Conservation (phyloP, 140 eudicot species). For the Anethum foeniculum region DNA sequence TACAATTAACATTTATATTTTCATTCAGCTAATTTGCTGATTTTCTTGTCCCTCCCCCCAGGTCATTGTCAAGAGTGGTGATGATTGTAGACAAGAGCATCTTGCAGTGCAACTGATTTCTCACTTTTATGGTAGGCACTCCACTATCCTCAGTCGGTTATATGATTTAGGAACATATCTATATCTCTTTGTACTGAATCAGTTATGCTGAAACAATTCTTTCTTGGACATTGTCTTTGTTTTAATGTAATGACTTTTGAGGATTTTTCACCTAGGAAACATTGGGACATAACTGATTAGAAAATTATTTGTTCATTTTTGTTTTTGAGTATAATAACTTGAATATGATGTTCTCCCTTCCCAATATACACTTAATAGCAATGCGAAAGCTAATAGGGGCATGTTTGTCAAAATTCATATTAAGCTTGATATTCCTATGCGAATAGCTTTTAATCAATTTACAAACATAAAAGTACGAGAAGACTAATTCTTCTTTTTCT, state of each 20-base stretch:
- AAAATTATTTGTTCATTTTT: too few relatives aligned
- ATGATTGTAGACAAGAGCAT: conserved; percentile 99
- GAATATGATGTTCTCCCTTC: too few relatives aligned
- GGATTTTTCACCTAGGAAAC: too few relatives aligned
- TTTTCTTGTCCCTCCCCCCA: conserved; percentile 18
- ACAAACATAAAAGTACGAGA: too few relatives aligned
- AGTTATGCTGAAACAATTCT: not conserved
- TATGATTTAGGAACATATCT: not conserved
- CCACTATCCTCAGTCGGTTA: not conserved
- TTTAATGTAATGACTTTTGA: conserved; percentile 10
- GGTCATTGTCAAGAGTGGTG: conserved; percentile 98
- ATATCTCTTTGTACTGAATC: not conserved
- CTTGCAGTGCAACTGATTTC: conserved; percentile 97
- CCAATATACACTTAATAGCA: too few relatives aligned
- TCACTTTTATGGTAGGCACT: conserved; percentile 80
- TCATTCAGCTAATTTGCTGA: not conserved
- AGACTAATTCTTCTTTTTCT: too few relatives aligned
- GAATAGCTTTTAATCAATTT: too few relatives aligned
- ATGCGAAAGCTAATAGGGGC: too few relatives aligned
- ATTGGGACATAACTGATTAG: too few relatives aligned
- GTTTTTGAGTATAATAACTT: too few relatives aligned
- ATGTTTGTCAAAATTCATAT: too few relatives aligned
- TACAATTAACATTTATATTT: not conserved
- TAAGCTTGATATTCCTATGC: too few relatives aligned
- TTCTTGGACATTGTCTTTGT: not conserved